Evolutionary conservation across 192 early-diverging fungal genomes (phyloP).

Genomic region (Coemansia sp.): DNA sequence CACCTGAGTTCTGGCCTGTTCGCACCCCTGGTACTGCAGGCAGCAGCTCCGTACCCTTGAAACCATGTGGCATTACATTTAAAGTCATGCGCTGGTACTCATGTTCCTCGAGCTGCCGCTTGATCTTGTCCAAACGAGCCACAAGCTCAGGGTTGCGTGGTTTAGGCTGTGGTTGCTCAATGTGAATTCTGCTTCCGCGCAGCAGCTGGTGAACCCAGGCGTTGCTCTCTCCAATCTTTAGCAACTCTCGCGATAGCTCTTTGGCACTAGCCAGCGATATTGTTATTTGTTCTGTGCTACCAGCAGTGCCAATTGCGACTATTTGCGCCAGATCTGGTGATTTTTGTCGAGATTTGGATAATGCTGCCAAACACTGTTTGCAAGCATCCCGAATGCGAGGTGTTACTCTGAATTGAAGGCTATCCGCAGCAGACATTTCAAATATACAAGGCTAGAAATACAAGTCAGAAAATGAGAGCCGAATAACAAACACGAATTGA

Average conservation of each 20-base stretch:
- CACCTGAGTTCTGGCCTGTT: constrained; percentile 9
- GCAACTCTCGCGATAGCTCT: constrained; percentile 23
- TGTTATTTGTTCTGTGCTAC: background rate
- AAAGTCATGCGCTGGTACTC: constrained; percentile 45
- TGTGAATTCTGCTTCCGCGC: constrained; percentile 31
- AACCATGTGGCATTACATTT: constrained; percentile 4
- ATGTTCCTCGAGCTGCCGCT: constrained; percentile 37
- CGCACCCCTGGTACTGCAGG: constrained; percentile 46
- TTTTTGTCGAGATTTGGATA: constrained; percentile 3
- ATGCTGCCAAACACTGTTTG: background rate
- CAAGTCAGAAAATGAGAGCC: background rate
- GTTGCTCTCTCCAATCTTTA: background rate
- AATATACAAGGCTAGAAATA: background rate
- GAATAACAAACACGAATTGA: background rate
- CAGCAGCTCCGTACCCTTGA: background rate
- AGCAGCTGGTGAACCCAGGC: constrained; percentile 41
- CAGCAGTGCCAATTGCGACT: background rate
- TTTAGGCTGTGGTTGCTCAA: constrained; percentile 18
- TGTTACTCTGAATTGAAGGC: constrained; percentile 19
- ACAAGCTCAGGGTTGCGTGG: constrained; percentile 44
- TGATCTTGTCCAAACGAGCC: constrained; percentile 39
- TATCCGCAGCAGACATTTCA: constrained; percentile 5
- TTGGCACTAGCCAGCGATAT: constrained; percentile 25
- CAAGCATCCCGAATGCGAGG: constrained; percentile 26
- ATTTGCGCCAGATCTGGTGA: background rate